These are phyloP conservation scores for Pseudocercospora cruenta DNA, from an alignment of 2,329 filamentous ascomycete genomes.

Conservation along the genomic window DNA sequence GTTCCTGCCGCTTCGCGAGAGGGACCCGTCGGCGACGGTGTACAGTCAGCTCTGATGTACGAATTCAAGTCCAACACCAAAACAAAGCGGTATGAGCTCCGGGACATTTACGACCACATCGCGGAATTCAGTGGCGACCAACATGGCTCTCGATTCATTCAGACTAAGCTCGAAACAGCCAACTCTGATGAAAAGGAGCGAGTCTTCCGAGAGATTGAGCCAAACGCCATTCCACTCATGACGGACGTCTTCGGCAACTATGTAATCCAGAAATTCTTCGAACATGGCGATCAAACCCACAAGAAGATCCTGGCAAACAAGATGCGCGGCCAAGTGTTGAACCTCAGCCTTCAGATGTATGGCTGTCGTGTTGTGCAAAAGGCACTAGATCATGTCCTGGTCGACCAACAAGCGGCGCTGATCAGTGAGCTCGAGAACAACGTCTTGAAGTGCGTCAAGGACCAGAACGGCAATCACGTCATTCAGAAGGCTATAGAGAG, in stretches of 20 bases:
- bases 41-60: conserved; percentile 73
- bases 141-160: conserved; percentile 92
- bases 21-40: conserved; percentile 61
- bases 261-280: conserved; percentile 96
- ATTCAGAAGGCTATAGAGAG: conserved; percentile 90
- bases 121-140: conserved; percentile 97
- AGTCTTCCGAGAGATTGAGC: conserved; percentile 83
- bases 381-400: conserved; percentile 85
- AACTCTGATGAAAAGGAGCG: conserved; percentile 95
- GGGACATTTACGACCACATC: conserved; percentile 83
- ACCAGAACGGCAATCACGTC: conserved; percentile 94
- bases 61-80: conserved; percentile 79
- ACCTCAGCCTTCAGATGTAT: conserved; percentile 85
- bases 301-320: conserved; percentile 83
- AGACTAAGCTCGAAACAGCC: conserved; percentile 85
- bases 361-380: conserved; percentile 96
- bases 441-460: conserved; percentile 76
- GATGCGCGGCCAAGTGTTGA: conserved; percentile 83
- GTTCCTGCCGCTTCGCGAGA: conserved; percentile 53
- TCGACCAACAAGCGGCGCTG: conserved; percentile 85
- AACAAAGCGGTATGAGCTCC: conserved; percentile 76
- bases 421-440: conserved; percentile 80
- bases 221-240: conserved; percentile 86
- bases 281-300: conserved; percentile 90
- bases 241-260: conserved; percentile 98